phyloP scores from a whole-genome alignment of 805 yeast species.

The Ogataea glucozyma region DNA sequence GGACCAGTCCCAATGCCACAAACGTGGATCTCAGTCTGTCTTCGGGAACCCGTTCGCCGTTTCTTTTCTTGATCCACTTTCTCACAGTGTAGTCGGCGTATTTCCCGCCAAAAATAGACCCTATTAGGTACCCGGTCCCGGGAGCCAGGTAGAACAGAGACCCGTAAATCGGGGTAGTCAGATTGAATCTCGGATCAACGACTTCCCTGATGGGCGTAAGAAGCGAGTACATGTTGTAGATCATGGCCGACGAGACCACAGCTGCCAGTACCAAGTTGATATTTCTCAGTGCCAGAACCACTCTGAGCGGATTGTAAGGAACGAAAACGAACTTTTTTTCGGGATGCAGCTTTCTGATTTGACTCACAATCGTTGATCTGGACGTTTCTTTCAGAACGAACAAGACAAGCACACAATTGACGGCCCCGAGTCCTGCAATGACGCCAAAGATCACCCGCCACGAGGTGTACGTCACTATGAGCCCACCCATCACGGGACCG shows the following conservation, averaged over 20 bases:
- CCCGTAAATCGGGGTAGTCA: constrained; percentile 49
- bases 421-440: constrained; percentile 45
- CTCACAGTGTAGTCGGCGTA: constrained; percentile 52
- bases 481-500: constrained; percentile 57
- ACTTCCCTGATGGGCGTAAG: constrained; percentile 58
- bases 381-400: constrained; percentile 50
- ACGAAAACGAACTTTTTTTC: constrained; percentile 43
- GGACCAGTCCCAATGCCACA: constrained; percentile 42
- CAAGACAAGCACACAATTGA: constrained; percentile 35
- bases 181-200: constrained; percentile 54
- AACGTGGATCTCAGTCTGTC: constrained; percentile 47
- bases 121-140: constrained; percentile 53
- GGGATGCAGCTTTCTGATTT: constrained; percentile 29
- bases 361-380: constrained; percentile 32
- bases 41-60: constrained; percentile 51
- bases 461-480: constrained; percentile 47
- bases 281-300: constrained; percentile 43
- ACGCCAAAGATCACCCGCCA: constrained; percentile 59
- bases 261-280: constrained; percentile 47
- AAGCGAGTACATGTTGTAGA: constrained; percentile 52
- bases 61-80: constrained; percentile 41
- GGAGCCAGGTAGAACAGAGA: constrained; percentile 58
- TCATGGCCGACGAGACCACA: constrained; percentile 40
- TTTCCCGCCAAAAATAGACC: constrained; percentile 53
- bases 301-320: constrained; percentile 47